Conservation (phyloP, 345 rosid genomes). For the Camelina hispida region DNA sequence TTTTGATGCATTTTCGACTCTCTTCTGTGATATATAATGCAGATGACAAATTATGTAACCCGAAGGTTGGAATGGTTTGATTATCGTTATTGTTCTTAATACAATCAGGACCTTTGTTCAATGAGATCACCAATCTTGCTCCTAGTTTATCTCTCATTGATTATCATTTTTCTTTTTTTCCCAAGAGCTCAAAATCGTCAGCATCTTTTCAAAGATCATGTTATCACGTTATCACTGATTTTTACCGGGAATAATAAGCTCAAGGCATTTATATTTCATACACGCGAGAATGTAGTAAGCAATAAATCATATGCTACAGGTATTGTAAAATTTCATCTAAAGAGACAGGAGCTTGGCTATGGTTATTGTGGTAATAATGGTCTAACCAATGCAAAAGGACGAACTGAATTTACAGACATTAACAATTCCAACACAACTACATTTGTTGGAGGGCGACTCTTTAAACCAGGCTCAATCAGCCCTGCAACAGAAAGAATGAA, state of each 20-base stretch:
- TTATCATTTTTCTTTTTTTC: background rate
- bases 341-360: conserved; percentile 13
- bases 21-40: conserved; percentile 33
- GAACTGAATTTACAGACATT: conserved; percentile 62
- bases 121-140: conserved; percentile 6
- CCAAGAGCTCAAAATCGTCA: background rate
- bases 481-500: conserved; percentile 51
- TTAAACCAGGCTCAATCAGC: conserved; percentile 65
- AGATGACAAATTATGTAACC: conserved; percentile 42
- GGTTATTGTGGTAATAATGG: conserved; percentile 47
- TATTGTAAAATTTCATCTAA: background rate
- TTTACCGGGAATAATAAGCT: background rate
- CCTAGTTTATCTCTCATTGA: background rate
- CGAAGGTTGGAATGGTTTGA: conserved; percentile 25
- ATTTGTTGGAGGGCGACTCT: conserved; percentile 53
- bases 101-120: conserved; percentile 6
- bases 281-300: background rate
- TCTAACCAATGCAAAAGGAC: conserved; percentile 68
- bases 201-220: background rate
- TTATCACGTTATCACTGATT: background rate
- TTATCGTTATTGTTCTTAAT: conserved; percentile 33
- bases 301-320: conserved; percentile 27
- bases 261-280: background rate
- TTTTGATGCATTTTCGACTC: conserved; percentile 44
- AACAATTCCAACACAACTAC: conserved; percentile 66